Evolutionary conservation across 1,139 yeast genomes (phyloP).

Genomic region (Candida tetrigidarum): DNA sequence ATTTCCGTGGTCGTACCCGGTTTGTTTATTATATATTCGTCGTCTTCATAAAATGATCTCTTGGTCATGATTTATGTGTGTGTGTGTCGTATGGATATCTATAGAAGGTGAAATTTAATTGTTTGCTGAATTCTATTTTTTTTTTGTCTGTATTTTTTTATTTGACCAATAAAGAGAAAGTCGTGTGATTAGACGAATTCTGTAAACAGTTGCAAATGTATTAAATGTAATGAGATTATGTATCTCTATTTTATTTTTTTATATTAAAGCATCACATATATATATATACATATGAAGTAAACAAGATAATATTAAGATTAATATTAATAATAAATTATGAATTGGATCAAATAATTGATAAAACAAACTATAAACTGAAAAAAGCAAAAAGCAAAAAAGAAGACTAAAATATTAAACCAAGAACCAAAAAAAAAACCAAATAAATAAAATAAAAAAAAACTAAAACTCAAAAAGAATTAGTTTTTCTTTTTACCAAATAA

Average conservation of each 20-base stretch:
- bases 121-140: neutral
- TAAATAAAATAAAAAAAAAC: neutral
- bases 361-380: neutral
- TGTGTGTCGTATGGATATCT: neutral
- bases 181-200: neutral
- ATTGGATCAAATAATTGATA: neutral
- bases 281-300: neutral
- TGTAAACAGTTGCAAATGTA: too few relatives aligned
- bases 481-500: slow-evolving; percentile 27
- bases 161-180: neutral
- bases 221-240: neutral
- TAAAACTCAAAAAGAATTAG: neutral
- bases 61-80: slow-evolving; percentile 16
- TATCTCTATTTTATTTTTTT: too few relatives aligned
- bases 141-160: neutral
- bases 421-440: neutral
- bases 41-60: slow-evolving; percentile 57
- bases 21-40: slow-evolving; percentile 46
- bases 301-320: too few relatives aligned
- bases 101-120: too few relatives aligned
- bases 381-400: neutral
- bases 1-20: slow-evolving; percentile 52
- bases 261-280: neutral
- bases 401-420: too few relatives aligned
- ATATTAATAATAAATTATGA: too few relatives aligned